A percentile compares a stretch with the other conserved stretches of the same genome.
Conservation (phyloP, 2,329 filamentous ascomycete genomes). For the Orbilia quercus region DNA sequence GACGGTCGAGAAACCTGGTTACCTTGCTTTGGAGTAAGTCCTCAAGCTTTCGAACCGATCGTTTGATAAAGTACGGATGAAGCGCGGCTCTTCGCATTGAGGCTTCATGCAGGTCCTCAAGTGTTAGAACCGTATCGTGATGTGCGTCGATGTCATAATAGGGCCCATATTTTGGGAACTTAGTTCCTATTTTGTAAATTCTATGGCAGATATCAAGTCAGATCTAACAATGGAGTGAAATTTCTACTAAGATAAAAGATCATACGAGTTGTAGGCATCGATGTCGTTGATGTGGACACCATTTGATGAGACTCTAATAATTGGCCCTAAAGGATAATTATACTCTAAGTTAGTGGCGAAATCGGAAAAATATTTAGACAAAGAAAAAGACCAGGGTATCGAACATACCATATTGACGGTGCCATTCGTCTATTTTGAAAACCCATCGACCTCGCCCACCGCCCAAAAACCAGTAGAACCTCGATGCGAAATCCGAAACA, state of each 20-base stretch:
- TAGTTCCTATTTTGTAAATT: constrained; percentile 18
- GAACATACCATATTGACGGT: constrained; percentile 34
- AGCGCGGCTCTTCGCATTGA: constrained; percentile 3
- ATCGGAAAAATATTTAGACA: neutral
- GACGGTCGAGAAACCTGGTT: constrained; percentile 3
- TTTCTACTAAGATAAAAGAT: neutral
- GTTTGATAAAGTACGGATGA: constrained; percentile 19
- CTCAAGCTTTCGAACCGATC: constrained; percentile 22
- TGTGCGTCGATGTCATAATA: constrained; percentile 21
- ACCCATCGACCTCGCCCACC: neutral
- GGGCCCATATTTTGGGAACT: neutral
- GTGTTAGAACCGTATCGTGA: neutral
- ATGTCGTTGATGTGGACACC: constrained; percentile 61
- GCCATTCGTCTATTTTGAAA: constrained; percentile 25
- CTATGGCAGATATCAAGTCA: neutral
- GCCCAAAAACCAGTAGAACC: neutral
- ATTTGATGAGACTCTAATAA: constrained; percentile 63
- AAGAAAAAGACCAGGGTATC: neutral
- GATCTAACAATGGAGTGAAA: neutral
- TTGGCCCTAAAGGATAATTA: constrained; percentile 59
- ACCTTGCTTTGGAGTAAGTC: constrained; percentile 16
- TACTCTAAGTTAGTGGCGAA: too few species aligned
- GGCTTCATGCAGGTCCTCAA: neutral
- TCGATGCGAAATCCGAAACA: constrained; percentile 58
- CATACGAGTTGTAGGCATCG: constrained; percentile 58